Conservation (phyloP, 176 grass and related monocot species). For the Cenchrus americanus region DNA sequence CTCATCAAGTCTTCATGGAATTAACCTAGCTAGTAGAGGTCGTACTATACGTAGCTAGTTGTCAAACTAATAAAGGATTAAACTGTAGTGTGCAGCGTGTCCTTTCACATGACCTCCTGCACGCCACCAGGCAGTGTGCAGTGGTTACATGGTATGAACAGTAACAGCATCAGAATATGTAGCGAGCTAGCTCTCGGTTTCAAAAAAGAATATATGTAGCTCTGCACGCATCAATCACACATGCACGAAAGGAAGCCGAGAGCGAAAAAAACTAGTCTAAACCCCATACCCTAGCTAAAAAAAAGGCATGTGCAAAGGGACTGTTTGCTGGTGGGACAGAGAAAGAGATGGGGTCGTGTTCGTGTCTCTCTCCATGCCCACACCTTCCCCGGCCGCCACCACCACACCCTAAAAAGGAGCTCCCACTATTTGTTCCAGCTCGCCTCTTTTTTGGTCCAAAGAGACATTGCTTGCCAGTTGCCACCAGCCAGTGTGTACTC, state of each 20-base stretch:
- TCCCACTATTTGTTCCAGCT: constrained; percentile 66
- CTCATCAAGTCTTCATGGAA: too few species aligned
- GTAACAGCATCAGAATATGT: too few species aligned
- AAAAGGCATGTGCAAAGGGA: constrained; percentile 43
- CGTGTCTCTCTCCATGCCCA: constrained; percentile 43
- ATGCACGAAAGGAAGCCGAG: not conserved
- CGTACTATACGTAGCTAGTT: too few species aligned
- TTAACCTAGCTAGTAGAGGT: not conserved
- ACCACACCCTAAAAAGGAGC: constrained; percentile 74
- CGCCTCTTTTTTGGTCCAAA: constrained; percentile 59
- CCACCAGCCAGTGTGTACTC: not conserved
- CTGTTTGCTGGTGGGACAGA: constrained; percentile 28
- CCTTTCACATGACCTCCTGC: too few species aligned
- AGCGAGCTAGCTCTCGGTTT: too few species aligned
- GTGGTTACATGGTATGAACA: too few species aligned
- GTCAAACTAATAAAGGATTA: too few species aligned
- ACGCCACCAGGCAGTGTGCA: too few species aligned
- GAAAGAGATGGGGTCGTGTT: constrained; percentile 37
- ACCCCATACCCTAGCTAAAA: constrained; percentile 51
- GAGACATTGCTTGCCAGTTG: constrained; percentile 21
- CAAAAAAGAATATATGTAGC: not conserved
- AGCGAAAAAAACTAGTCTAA: constrained; percentile 40
- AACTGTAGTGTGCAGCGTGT: too few species aligned
- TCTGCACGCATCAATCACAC: constrained; percentile 32
- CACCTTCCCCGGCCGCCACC: constrained; percentile 31